Evolutionary conservation across 2,329 filamentous ascomycete species (phyloP).

Genomic region (Botrytis medusae): DNA sequence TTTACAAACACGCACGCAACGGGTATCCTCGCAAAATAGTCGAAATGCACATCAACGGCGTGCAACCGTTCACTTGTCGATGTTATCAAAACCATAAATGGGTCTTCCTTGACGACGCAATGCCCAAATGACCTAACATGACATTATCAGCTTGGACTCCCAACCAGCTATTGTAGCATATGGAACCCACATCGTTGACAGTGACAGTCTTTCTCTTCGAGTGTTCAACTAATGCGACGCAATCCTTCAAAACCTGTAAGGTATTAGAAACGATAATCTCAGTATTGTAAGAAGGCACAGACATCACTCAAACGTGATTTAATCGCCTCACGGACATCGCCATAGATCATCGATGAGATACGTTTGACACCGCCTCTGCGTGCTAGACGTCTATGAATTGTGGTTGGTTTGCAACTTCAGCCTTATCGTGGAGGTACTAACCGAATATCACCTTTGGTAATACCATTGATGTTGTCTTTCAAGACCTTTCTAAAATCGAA

Average conservation of each 20-base stretch:
- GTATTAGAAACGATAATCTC: background rate
- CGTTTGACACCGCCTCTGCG: slow-evolving; percentile 76
- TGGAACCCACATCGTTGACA: slow-evolving; percentile 55
- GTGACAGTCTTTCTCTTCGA: slow-evolving; percentile 61
- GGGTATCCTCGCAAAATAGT: slow-evolving; percentile 5
- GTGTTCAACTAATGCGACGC: slow-evolving; percentile 48
- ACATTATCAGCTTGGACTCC: background rate
- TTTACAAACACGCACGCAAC: background rate
- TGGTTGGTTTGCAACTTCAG: background rate
- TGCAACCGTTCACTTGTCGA: slow-evolving; percentile 1
- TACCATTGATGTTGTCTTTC: slow-evolving; percentile 49
- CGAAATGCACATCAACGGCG: background rate
- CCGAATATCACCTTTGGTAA: slow-evolving; percentile 58
- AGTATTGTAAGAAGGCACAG: slow-evolving; percentile 21
- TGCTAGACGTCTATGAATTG: slow-evolving; percentile 57
- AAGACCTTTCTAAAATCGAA: slow-evolving; percentile 46
- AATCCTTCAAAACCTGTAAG: slow-evolving; percentile 9
- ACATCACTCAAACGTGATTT: slow-evolving; percentile 51
- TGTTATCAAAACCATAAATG: slow-evolving; percentile 59
- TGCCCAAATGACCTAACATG: slow-evolving; percentile 53
- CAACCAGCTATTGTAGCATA: background rate
- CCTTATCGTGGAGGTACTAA: slow-evolving; percentile 36
- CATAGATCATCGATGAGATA: slow-evolving; percentile 65
- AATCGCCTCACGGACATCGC: slow-evolving; percentile 56
- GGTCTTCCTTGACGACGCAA: slow-evolving; percentile 51